These are phyloP conservation scores for Cylindrodendrum hubeiense DNA, from an alignment of 2,329 filamentous ascomycete species.

Conservation along the genomic window DNA sequence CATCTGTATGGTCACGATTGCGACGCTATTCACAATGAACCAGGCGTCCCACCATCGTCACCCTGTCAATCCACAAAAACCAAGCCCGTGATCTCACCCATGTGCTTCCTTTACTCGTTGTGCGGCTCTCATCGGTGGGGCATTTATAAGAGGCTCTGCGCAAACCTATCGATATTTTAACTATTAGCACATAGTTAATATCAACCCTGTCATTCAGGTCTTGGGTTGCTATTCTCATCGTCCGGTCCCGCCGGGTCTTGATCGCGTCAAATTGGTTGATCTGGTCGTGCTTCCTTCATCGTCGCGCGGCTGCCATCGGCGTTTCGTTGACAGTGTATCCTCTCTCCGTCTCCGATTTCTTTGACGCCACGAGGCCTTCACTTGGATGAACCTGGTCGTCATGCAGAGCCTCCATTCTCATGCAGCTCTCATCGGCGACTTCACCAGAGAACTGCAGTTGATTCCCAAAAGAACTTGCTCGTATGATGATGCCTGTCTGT, in stretches of 20 bases:
- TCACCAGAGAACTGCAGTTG: background rate
- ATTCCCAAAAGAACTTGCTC: background rate
- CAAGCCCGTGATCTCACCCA: constrained; percentile 24
- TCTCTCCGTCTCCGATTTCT: background rate
- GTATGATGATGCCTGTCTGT: background rate
- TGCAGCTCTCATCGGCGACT: constrained; percentile 2
- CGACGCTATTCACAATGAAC: constrained; percentile 20
- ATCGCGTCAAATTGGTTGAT: background rate
- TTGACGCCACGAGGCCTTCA: background rate
- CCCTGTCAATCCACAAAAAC: constrained; percentile 32
- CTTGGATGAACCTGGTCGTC: background rate
- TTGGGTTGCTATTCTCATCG: constrained; percentile 14
- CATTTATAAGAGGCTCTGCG: constrained; percentile 37
- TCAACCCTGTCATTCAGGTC: constrained; percentile 26
- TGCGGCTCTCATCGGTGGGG: constrained; percentile 34
- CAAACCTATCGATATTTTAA: constrained; percentile 29
- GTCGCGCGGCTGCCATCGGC: background rate
- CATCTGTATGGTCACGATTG: constrained; percentile 21
- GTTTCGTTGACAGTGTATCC: background rate
- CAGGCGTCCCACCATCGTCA: constrained; percentile 21
- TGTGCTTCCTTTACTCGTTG: constrained; percentile 32
- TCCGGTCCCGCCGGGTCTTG: constrained; percentile 8
- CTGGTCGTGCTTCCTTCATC: background rate
- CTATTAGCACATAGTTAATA: constrained; percentile 43
- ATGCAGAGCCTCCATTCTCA: background rate